phyloP scores from a whole-genome alignment of 805 yeast species.

The Blastobotrys muscicola region DNA sequence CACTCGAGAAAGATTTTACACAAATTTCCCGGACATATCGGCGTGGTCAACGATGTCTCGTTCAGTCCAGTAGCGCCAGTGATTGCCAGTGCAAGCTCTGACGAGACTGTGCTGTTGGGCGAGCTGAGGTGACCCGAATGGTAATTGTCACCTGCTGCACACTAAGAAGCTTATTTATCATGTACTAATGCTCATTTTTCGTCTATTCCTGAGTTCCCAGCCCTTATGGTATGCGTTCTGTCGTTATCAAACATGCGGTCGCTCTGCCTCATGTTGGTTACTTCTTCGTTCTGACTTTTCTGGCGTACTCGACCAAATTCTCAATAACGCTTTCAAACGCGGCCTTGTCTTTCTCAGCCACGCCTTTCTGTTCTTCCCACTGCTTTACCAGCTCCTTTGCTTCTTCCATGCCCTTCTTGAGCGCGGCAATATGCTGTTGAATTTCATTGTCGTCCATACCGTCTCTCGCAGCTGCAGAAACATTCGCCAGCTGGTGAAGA shows the following conservation, averaged over 20 bases:
- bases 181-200: background rate
- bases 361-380: slow-evolving; percentile 45
- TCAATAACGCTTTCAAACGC: slow-evolving; percentile 84
- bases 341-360: slow-evolving; percentile 52
- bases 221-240: too few species aligned
- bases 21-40: slow-evolving; percentile 51
- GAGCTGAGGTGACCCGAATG: background rate
- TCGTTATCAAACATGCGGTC: background rate
- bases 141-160: background rate
- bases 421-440: slow-evolving; percentile 27
- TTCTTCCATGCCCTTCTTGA: slow-evolving; percentile 28
- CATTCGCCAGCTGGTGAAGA: slow-evolving; percentile 27
- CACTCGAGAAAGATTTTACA: slow-evolving; percentile 37
- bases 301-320: slow-evolving; percentile 77
- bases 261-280: background rate
- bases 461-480: slow-evolving; percentile 29
- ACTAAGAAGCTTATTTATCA: background rate
- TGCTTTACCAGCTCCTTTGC: slow-evolving; percentile 35
- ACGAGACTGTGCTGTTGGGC: slow-evolving; percentile 42
- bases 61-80: slow-evolving; percentile 37
- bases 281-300: slow-evolving; percentile 49
- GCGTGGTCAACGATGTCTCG: slow-evolving; percentile 53
- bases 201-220: too few species aligned
- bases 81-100: slow-evolving; percentile 43
- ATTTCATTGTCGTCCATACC: slow-evolving; percentile 32